Evolutionary conservation across 139 green algal species (phyloP).

Genomic region (Chlamydomonas incerta): DNA sequence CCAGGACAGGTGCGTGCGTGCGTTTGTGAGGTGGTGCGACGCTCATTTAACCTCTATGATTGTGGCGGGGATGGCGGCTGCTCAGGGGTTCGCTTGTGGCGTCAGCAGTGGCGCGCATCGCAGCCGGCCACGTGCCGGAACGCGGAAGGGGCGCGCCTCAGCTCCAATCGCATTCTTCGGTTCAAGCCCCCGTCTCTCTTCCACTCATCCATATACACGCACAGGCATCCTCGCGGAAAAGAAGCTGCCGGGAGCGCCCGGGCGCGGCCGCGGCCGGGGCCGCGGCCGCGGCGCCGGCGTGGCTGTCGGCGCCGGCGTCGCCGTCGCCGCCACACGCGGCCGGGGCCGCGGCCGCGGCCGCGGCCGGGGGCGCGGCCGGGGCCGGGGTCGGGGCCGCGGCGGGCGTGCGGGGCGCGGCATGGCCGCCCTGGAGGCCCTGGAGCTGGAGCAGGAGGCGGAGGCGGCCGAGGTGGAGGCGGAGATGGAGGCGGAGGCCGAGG

Average conservation of each 20-base stretch:
- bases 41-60: neutral
- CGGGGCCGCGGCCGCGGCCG: constrained; percentile 1
- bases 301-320: neutral
- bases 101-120: too few species aligned
- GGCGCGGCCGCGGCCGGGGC: constrained; percentile 18
- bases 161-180: too few species aligned
- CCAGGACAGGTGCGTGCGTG: constrained; percentile 11
- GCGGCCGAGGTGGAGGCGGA: constrained; percentile 24
- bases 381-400: neutral
- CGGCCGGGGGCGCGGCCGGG: neutral
- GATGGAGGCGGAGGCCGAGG: neutral
- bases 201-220: too few species aligned
- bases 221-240: constrained; percentile 34
- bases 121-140: too few species aligned
- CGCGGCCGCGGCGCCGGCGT: constrained; percentile 2
- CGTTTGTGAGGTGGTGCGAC: neutral
- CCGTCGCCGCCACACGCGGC: neutral
- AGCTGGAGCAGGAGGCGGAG: constrained; percentile 19
- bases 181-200: too few species aligned
- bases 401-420: neutral
- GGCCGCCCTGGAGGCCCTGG: neutral
- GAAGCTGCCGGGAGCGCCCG: neutral
- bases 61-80: too few species aligned
- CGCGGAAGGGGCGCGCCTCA: too few species aligned
- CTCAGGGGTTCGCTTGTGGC: too few species aligned